Percentiles rank a stretch among this genome's conserved stretches.
Conservation (phyloP, 176 grass and related monocot species). For the Chloris gayana region DNA sequence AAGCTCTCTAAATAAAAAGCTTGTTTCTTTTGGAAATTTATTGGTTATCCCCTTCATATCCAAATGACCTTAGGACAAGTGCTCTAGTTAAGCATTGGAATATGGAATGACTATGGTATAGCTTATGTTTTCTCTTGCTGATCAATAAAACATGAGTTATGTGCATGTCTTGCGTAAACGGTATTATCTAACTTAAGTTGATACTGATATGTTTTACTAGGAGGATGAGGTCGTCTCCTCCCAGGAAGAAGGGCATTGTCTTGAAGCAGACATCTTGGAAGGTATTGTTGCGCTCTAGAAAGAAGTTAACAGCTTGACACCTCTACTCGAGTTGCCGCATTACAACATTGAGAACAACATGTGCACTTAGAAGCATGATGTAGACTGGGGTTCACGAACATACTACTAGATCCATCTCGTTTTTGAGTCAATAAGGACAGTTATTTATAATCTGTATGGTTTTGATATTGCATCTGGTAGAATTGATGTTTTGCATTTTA, state of each 20-base stretch:
- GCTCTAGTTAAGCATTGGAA: too few species aligned
- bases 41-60: neutral
- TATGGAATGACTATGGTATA: neutral
- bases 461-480: slow-evolving; percentile 6
- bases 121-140: slow-evolving; percentile 3
- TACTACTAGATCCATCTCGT: neutral
- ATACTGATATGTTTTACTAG: slow-evolving; percentile 19
- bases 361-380: neutral
- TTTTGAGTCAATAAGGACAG: slow-evolving; percentile 41
- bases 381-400: neutral
- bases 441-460: too few species aligned
- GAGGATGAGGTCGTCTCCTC: slow-evolving; percentile 29
- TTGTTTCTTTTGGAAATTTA: neutral
- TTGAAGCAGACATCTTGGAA: slow-evolving; percentile 39
- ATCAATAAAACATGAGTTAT: neutral
- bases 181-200: neutral
- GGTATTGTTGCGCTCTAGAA: slow-evolving; percentile 24
- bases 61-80: neutral
- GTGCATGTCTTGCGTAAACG: neutral
- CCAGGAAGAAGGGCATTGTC: slow-evolving; percentile 42
- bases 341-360: neutral
- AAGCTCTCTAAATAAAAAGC: neutral
- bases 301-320: slow-evolving; percentile 35
- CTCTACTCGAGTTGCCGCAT: neutral
- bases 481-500: neutral